Base-by-base conservation (phyloP, 2,329 filamentous ascomycete species). In the Bertia moriformis region DNA sequence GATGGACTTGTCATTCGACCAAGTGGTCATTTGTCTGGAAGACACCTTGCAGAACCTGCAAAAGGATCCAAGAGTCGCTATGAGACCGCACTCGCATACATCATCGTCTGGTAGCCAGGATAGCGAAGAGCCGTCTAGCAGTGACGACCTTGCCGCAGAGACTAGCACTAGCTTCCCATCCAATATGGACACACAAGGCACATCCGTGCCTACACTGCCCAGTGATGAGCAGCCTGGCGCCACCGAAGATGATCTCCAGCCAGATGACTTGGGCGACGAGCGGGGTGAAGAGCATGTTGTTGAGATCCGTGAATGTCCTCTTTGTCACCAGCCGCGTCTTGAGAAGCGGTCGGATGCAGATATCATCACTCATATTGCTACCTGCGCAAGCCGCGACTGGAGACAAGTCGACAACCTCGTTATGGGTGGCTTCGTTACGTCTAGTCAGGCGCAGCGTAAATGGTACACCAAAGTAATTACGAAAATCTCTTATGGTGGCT, bases 401-500 rank as follows among this genome's bases (percentile, higher is more conserved):
- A 77, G 88, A 41, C 87, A 94, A 55, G 89, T 98, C 45, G 94
- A 96, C 61, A 93, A 87, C 46, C 71, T 98, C 42, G 83, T 98
- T 48, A 95, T 96, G 86, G 86, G 84, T 46, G 91, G 89, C 0
- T 98, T 96, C 49, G 91, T 98, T 27, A 96, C 91, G 4, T 86
- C 89, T 22, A 95, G 87, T 54, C 91, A 98, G 62, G 91, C 91
- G 3, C 91, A 96, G 61, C 73, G 91, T 45, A 98, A 98, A 63
- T 98, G 91, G 91, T 98, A 96, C 59, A 93, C 88, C 46, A 98
- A 98, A 61, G 86, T 98, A 48, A 93, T 98, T 55, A 95, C 89
- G 40, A 96, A 96, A 67, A 91, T 98, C 46, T 87, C 84, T 0
- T 98, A 98, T 48, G 91, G 91, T 44, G 91, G 91, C 19, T 98